Conservation (phyloP, 179 eudicot species). For the Silene coronaria region DNA sequence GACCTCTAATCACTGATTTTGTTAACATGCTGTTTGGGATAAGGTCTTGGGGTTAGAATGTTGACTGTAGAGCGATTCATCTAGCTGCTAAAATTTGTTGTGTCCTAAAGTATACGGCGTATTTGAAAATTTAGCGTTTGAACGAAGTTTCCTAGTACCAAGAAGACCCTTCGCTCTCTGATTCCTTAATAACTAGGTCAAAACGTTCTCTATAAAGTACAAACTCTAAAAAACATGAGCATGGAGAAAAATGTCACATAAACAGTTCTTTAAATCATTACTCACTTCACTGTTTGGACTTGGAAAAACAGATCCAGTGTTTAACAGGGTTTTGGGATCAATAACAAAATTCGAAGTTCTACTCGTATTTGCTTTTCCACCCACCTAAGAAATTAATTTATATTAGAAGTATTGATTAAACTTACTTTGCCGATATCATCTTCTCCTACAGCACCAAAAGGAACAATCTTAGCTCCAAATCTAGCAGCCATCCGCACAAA, state of each 20-base stretch:
- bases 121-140: background rate
- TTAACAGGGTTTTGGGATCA: background rate
- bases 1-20: background rate
- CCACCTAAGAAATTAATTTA: background rate
- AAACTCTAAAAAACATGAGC: background rate
- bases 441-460: conserved; percentile 79
- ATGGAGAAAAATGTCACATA: background rate
- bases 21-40: background rate
- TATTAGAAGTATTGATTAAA: background rate
- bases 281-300: background rate
- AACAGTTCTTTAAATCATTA: no score
- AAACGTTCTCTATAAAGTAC: background rate
- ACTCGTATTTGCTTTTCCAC: no score
- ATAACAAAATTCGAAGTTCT: background rate
- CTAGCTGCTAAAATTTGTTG: background rate
- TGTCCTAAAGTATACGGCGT: background rate
- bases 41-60: background rate
- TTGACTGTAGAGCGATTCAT: background rate
- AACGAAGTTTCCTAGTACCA: background rate
- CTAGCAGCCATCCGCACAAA: conserved; percentile 74
- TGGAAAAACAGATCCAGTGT: background rate
- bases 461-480: conserved; percentile 77
- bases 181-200: background rate
- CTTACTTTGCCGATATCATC: conserved; percentile 67
- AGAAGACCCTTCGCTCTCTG: background rate